A percentile compares a stretch with the other conserved stretches of the same genome.
These are phyloP conservation scores for Lathyrus tuberosus DNA, from an alignment of 306 rosid species.

Conservation along the genomic window DNA sequence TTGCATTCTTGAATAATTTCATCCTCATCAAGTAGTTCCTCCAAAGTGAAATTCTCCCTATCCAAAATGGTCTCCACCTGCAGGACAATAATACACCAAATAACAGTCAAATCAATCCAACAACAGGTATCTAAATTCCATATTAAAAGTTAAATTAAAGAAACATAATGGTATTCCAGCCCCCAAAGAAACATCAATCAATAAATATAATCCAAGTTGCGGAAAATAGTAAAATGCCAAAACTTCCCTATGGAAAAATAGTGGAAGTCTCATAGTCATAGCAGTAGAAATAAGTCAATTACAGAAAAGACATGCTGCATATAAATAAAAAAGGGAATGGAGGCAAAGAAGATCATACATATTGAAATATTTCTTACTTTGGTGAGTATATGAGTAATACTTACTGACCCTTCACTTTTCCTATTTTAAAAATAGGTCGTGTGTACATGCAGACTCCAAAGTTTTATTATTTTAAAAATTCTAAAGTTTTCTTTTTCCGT, in stretches of 20 bases:
- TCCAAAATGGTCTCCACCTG: slow-evolving; percentile 99
- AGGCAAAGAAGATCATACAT: not conserved
- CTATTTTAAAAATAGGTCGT: too few relatives aligned
- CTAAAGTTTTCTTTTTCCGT: not conserved
- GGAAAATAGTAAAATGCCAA: not conserved
- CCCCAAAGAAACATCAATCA: slow-evolving; percentile 21
- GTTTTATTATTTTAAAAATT: not conserved
- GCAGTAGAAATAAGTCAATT: not conserved
- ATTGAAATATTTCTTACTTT: not conserved
- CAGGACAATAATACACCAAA: slow-evolving; percentile 38
- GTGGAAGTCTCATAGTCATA: not conserved
- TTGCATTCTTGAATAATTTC: slow-evolving; percentile 99
- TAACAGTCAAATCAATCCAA: slow-evolving; percentile 11
- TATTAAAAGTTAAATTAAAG: slow-evolving; percentile 15
- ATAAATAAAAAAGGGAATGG: slow-evolving; percentile 1
- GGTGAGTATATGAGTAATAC: not conserved
- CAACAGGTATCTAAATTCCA: slow-evolving; percentile 9
- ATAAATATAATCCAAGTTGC: slow-evolving; percentile 15
- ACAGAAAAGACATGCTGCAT: not conserved
- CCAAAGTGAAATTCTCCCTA: slow-evolving; percentile 82
- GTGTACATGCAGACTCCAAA: not conserved
- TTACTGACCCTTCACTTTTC: not conserved
- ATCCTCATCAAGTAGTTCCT: slow-evolving; percentile 96
- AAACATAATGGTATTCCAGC: not conserved
- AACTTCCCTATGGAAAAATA: not conserved